Evolutionary conservation across 352 stramenopile genomes (phyloP).

Genomic region (Aphanomyces invadans): DNA sequence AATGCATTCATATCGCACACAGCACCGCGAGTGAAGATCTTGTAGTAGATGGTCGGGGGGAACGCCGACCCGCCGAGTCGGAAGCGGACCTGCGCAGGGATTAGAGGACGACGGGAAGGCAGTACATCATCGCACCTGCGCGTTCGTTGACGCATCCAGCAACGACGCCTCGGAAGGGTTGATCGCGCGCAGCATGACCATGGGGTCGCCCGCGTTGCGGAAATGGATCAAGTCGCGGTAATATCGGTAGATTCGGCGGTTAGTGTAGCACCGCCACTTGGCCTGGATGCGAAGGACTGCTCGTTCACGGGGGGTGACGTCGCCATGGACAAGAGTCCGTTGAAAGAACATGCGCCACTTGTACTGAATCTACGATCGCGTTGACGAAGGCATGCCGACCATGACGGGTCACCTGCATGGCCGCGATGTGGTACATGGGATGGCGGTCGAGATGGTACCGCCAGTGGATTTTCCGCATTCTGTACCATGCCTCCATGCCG

Average conservation of each 20-base stretch:
- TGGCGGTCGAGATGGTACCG: slow-evolving; percentile 43
- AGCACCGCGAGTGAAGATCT: slow-evolving; percentile 82
- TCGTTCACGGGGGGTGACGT: slow-evolving; percentile 32
- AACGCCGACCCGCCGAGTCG: slow-evolving; percentile 80
- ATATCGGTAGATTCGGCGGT: slow-evolving; percentile 66
- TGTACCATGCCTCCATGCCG: slow-evolving; percentile 45
- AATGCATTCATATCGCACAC: slow-evolving; percentile 87
- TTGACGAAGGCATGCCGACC: no score
- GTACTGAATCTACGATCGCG: slow-evolving; percentile 10
- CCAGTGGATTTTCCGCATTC: slow-evolving; percentile 43
- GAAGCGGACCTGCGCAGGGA: slow-evolving; percentile 51
- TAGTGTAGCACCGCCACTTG: slow-evolving; percentile 66
- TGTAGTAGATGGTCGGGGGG: slow-evolving; percentile 92
- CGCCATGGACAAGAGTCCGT: slow-evolving; percentile 22
- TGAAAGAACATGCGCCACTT: slow-evolving; percentile 34
- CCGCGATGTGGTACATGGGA: slow-evolving; percentile 78
- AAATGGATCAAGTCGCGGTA: slow-evolving; percentile 78
- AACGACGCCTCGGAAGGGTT: slow-evolving; percentile 73
- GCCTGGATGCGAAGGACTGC: slow-evolving; percentile 49
- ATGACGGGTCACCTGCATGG: slow-evolving; percentile 80
- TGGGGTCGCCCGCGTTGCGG: slow-evolving; percentile 61
- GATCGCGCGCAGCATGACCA: slow-evolving; percentile 71
- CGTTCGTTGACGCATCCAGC: slow-evolving; percentile 72
- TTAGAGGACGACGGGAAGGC: not conserved
- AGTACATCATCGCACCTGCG: slow-evolving; percentile 26